Conservation (phyloP, 495 filamentous ascomycete species). For the Aspergillus affinis region DNA sequence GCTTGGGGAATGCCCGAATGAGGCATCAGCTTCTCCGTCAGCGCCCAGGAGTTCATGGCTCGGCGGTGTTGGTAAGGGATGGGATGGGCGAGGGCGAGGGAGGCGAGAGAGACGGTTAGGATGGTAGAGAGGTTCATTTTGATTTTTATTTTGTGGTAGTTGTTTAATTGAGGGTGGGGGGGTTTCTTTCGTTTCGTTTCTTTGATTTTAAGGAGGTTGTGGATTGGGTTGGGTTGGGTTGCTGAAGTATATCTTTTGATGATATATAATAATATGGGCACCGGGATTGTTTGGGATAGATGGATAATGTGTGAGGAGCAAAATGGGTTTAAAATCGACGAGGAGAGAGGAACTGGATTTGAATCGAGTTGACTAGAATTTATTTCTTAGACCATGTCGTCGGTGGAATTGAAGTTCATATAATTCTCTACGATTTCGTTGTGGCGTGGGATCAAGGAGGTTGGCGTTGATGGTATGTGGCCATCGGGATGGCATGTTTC, state of each 20-base stretch:
- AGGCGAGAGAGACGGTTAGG: slow-evolving; percentile 3
- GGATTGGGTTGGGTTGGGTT: not conserved
- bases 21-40: not conserved
- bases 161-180: not conserved
- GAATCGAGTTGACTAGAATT: not conserved
- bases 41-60: not conserved
- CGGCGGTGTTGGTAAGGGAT: not conserved
- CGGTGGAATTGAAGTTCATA: not conserved
- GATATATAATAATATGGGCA: not conserved
- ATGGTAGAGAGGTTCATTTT: slow-evolving; percentile 1
- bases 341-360: not conserved
- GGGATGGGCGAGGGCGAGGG: slow-evolving; percentile 4
- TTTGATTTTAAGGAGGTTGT: not conserved
- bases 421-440: not conserved
- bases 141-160: too few species aligned
- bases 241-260: too few species aligned
- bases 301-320: not conserved
- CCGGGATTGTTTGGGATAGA: not conserved
- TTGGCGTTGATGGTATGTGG: not conserved
- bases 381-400: not conserved
- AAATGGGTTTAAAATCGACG: not conserved
- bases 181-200: not conserved
- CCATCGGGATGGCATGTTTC: not conserved
- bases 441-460: not conserved
- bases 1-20: not conserved